A percentile compares a stretch with the other conserved stretches of the same genome.
phyloP scores from a whole-genome alignment of 192 early-diverging fungal species.

The Chytriomyces hyalinus region DNA sequence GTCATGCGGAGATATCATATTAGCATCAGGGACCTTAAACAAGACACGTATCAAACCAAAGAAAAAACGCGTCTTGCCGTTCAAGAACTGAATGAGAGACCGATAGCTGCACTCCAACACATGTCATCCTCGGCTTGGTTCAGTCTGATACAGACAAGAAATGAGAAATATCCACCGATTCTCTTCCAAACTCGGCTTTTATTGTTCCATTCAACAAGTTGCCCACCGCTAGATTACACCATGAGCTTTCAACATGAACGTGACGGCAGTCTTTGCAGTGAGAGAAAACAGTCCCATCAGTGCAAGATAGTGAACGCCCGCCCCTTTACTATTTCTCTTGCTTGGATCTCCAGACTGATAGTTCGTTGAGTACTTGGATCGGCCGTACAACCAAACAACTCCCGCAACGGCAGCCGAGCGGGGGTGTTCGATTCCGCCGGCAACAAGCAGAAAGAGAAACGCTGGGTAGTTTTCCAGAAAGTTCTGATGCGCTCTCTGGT shows the following conservation, averaged over 20 bases:
- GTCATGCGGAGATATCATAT: no score
- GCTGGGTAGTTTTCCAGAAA: conserved; percentile 66
- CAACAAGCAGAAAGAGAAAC: conserved; percentile 58
- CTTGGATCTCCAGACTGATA: conserved; percentile 63
- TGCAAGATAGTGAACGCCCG: conserved; percentile 10
- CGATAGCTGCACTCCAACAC: no score
- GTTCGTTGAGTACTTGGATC: conserved; percentile 61
- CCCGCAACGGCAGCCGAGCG: conserved; percentile 58
- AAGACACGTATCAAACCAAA: no score
- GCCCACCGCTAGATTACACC: no score
- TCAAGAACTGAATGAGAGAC: no score
- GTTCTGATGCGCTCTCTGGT: conserved; percentile 66
- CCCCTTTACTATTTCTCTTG: conserved; percentile 55
- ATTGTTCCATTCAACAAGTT: no score
- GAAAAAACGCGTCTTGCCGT: no score
- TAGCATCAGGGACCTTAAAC: no score
- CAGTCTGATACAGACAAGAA: no score
- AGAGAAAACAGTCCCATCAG: conserved; percentile 15
- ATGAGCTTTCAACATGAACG: neutral
- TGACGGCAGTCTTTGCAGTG: neutral
- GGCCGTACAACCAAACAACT: conserved; percentile 55
- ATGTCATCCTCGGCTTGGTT: no score
- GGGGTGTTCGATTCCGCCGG: conserved; percentile 64
- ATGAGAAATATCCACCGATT: no score
- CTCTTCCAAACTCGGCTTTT: no score